Evolutionary conservation across 352 stramenopile species (phyloP).

Genomic region (Phytophthora pini): DNA sequence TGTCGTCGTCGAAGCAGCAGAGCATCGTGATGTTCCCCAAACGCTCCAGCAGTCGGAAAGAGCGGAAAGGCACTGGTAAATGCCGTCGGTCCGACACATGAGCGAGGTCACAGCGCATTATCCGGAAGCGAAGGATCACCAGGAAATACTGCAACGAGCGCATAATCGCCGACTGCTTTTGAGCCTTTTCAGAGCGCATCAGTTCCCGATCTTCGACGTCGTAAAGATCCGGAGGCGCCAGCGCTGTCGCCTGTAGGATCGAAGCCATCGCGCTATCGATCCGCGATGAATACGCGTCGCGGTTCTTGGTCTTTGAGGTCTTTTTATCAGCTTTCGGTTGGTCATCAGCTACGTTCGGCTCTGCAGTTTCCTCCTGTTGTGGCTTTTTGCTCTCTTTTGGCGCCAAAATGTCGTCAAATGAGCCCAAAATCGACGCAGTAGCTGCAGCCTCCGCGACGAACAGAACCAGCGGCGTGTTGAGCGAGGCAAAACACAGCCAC

Average conservation of each 20-base stretch:
- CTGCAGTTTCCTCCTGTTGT: slow-evolving; percentile 9
- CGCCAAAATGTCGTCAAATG: slow-evolving; percentile 72
- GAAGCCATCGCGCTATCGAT: slow-evolving; percentile 40
- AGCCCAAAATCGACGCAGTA: slow-evolving; percentile 76
- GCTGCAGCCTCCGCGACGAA: slow-evolving; percentile 80
- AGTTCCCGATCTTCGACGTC: slow-evolving; percentile 88
- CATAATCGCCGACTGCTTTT: slow-evolving; percentile 67
- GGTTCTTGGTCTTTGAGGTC: slow-evolving; percentile 8
- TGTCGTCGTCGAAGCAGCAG: slow-evolving; percentile 89
- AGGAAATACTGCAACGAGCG: slow-evolving; percentile 81
- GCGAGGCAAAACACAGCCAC: slow-evolving; percentile 87
- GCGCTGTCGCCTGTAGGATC: slow-evolving; percentile 36
- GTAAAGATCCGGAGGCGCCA: slow-evolving; percentile 64
- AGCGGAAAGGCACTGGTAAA: slow-evolving; percentile 72
- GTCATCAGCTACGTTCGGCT: neutral
- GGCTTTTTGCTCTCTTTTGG: slow-evolving; percentile 30
- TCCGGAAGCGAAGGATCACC: slow-evolving; percentile 70
- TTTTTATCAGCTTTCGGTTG: neutral
- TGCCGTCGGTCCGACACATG: slow-evolving; percentile 50
- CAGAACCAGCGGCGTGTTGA: slow-evolving; percentile 82
- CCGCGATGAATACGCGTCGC: slow-evolving; percentile 12
- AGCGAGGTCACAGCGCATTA: slow-evolving; percentile 56
- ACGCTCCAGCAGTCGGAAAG: slow-evolving; percentile 80
- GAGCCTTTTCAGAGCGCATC: slow-evolving; percentile 71
- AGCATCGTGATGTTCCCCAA: slow-evolving; percentile 89